Evolutionary conservation across 2,329 filamentous ascomycete genomes (phyloP).

Genomic region (Cadophora luteo-olivacea): DNA sequence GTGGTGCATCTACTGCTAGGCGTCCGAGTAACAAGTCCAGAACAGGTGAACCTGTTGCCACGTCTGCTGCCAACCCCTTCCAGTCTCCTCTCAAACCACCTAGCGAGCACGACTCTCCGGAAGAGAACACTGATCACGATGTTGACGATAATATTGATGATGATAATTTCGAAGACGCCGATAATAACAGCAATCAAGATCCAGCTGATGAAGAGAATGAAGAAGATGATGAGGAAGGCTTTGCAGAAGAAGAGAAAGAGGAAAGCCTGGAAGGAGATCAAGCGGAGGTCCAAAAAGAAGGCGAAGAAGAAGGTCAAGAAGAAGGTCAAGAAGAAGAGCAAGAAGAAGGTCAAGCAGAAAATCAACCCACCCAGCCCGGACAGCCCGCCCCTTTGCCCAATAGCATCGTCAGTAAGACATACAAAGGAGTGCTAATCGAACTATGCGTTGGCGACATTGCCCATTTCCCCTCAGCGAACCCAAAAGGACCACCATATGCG

Average conservation of each 20-base stretch:
- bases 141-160: not conserved
- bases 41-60: too few relatives aligned
- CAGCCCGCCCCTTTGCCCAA: not conserved
- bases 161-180: not conserved
- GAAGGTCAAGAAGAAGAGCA: not conserved
- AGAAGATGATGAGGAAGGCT: too few relatives aligned
- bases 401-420: not conserved
- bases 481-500: not conserved
- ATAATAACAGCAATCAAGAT: too few relatives aligned
- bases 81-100: not conserved
- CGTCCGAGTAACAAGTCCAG: too few relatives aligned
- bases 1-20: too few relatives aligned
- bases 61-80: too few relatives aligned
- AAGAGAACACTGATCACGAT: not conserved
- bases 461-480: not conserved
- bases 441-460: not conserved
- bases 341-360: not conserved
- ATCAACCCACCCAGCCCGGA: too few relatives aligned
- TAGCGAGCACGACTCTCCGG: not conserved
- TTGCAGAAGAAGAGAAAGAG: too few relatives aligned
- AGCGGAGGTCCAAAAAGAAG: not conserved
- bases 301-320: not conserved
- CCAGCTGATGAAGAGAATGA: too few relatives aligned
- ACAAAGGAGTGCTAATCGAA: not conserved
- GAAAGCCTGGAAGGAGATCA: too few relatives aligned